Base-by-base conservation (phyloP, 306 rosid genomes). In the Cucumis cinereus region DNA sequence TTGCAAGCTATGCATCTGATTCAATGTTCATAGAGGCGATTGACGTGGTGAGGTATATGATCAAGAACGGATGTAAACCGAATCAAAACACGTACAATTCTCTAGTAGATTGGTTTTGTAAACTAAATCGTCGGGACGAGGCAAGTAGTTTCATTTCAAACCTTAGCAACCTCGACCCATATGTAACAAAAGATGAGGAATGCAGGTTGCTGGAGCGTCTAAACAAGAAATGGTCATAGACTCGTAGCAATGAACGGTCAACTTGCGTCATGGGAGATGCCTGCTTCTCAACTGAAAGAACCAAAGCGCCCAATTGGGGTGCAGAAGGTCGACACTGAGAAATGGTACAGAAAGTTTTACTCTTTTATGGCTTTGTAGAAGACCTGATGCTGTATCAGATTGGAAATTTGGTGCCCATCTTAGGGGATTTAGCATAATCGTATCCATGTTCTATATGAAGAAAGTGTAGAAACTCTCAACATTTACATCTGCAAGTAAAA, bases 61-160 rank as follows among this genome's bases (percentile, higher is more conserved):
- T 93, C 88, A 91, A 86, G 82, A 84, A 85, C 24, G 95, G 97
- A 77, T 88, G 96, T 81, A 88, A 74, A 79, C 98, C 96, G 41
- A 90, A 91, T 84, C 86, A 86, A 60, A 87, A 80, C 79, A 93
- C 98, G 3, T 90, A 91, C 81, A 93, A 93, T 84, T 85, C 92
- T 64, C 79, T 93, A 41, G 82, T 93, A 55, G 98, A 93, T 82
- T 85, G 91, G 83, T 91, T 84, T 66, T 87, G 97, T 78, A 93
- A 88, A 85, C 90, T 83, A 43, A 78, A 75, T 72, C 96, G 74
- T 17, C 81, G 55, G n/a, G 89, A 85, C 12, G 96, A 91, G 78
- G 98, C 89, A 19, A 78, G 73, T n/a, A 74, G 74, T 75, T 91
- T 93, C 62, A 83, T 91, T 36, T 80, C 84, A 78, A 86, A 83